phyloP scores from a whole-genome alignment of 805 yeast genomes.

The Starmerella sp. region DNA sequence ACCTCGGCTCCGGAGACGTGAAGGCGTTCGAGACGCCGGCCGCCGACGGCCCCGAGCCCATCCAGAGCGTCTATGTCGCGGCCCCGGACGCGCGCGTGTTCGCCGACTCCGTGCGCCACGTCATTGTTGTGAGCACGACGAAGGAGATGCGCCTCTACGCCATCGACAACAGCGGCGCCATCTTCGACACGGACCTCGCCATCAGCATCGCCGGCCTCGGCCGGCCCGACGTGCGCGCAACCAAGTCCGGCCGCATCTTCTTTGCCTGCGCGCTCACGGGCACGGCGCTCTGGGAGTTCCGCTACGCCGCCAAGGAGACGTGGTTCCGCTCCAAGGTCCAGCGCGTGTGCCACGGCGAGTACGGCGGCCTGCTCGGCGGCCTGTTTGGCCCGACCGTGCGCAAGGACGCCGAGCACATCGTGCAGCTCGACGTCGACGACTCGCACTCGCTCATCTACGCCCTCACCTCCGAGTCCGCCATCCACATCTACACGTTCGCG shows the following conservation, averaged over 20 bases:
- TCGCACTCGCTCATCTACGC: conserved; percentile 70
- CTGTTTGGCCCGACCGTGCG: conserved; percentile 14
- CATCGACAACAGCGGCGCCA: conserved; percentile 50
- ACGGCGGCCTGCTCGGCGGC: conserved; percentile 20
- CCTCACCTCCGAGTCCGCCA: conserved; percentile 67
- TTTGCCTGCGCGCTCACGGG: conserved; percentile 76
- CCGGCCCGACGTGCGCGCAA: conserved; percentile 55
- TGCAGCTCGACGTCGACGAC: conserved; percentile 61
- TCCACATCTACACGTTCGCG: conserved; percentile 61
- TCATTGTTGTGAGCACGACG: conserved; percentile 70
- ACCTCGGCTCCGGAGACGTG: conserved; percentile 54
- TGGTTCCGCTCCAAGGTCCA: conserved; percentile 79
- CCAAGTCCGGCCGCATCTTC: conserved; percentile 61
- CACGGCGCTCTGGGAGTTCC: conserved; percentile 70
- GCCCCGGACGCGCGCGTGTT: conserved; percentile 74
- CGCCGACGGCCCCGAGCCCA: conserved; percentile 65
- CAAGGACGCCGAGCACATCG: conserved; percentile 39
- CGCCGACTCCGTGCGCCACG: conserved; percentile 59
- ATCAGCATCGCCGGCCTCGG: conserved; percentile 71
- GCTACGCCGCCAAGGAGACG: conserved; percentile 68
- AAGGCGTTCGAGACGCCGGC: conserved; percentile 46
- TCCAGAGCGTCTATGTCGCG: conserved; percentile 64
- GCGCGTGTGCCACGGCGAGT: conserved; percentile 51
- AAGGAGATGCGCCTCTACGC: conserved; percentile 68
- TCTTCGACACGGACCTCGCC: conserved; percentile 72